These are phyloP conservation scores for Blastocystis hominis DNA, from an alignment of 352 stramenopile genomes.

Conservation along the genomic window DNA sequence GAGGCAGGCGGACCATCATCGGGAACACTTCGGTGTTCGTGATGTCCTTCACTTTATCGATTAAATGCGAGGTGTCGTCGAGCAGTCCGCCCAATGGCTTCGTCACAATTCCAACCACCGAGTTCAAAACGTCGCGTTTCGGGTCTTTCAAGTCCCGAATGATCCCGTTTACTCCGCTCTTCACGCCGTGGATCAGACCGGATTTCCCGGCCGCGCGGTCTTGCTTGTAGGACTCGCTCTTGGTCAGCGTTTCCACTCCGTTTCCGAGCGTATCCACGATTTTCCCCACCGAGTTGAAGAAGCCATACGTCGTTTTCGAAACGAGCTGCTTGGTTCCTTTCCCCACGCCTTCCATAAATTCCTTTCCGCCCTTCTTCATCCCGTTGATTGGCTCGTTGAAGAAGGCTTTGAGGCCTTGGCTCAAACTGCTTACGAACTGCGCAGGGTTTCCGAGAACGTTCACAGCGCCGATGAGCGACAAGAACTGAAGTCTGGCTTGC, in stretches of 20 bases:
- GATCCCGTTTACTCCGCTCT: constrained; percentile 24
- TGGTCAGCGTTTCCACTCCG: constrained; percentile 72
- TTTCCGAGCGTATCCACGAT: constrained; percentile 77
- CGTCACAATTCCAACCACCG: constrained; percentile 22
- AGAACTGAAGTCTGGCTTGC: constrained; percentile 73
- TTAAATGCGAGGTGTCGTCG: constrained; percentile 5
- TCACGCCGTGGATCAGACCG: constrained; percentile 30
- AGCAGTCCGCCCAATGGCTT: constrained; percentile 39
- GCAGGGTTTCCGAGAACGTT: constrained; percentile 78
- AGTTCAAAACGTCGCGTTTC: neutral
- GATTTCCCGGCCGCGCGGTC: constrained; percentile 62
- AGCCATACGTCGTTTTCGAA: constrained; percentile 73
- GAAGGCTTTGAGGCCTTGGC: constrained; percentile 75
- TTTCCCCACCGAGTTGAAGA: constrained; percentile 78
- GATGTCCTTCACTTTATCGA: constrained; percentile 51
- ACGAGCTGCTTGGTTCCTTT: constrained; percentile 75
- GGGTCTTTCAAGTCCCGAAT: constrained; percentile 10
- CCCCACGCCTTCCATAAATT: constrained; percentile 72
- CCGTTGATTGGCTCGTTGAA: constrained; percentile 78
- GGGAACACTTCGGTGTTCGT: neutral
- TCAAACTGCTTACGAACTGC: constrained; percentile 73
- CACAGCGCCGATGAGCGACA: constrained; percentile 75
- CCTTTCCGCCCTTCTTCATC: constrained; percentile 69
- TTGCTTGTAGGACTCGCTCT: constrained; percentile 76
- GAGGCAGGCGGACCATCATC: neutral